Percentiles rank a stretch among this genome's conserved stretches.
phyloP scores from a whole-genome alignment of 108 stramenopile genomes.

The Skeletonema marinoi region DNA sequence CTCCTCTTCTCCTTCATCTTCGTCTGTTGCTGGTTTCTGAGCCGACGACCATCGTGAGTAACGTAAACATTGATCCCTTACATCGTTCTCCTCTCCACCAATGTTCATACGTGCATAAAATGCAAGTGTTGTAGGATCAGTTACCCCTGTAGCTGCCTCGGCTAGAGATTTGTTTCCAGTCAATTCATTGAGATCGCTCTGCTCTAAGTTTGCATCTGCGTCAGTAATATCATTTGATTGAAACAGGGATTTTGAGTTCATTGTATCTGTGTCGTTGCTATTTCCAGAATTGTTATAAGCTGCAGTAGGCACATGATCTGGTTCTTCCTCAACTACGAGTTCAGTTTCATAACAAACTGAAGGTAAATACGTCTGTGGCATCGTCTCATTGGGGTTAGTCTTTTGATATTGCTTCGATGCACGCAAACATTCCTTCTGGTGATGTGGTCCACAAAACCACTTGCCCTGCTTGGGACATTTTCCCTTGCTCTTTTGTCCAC shows the following conservation, averaged over 20 bases:
- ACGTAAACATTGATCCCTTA: conserved; percentile 76
- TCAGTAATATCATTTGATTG: conserved; percentile 42
- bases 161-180: conserved; percentile 42
- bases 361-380: conserved; percentile 50
- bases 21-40: conserved; percentile 12
- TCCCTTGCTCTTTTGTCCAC: conserved; percentile 64
- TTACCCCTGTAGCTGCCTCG: conserved; percentile 45
- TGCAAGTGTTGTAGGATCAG: conserved; percentile 72
- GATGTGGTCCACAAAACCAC: conserved; percentile 69
- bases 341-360: conserved; percentile 75
- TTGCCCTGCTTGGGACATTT: conserved; percentile 69
- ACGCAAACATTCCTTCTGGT: conserved; percentile 73
- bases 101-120: conserved; percentile 68
- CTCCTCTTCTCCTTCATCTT: conserved; percentile 7
- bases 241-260: conserved; percentile 30
- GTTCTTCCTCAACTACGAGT: conserved; percentile 87
- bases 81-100: conserved; percentile 52
- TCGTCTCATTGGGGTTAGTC: conserved; percentile 17
- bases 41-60: conserved; percentile 72
- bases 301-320: conserved; percentile 11
- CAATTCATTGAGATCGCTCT: conserved; percentile 80
- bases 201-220: conserved; percentile 70
- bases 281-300: neutral
- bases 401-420: conserved; percentile 28
- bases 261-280: conserved; percentile 21